phyloP scores from a whole-genome alignment of 2,329 filamentous ascomycete genomes.

The Colletotrichum eleusines region DNA sequence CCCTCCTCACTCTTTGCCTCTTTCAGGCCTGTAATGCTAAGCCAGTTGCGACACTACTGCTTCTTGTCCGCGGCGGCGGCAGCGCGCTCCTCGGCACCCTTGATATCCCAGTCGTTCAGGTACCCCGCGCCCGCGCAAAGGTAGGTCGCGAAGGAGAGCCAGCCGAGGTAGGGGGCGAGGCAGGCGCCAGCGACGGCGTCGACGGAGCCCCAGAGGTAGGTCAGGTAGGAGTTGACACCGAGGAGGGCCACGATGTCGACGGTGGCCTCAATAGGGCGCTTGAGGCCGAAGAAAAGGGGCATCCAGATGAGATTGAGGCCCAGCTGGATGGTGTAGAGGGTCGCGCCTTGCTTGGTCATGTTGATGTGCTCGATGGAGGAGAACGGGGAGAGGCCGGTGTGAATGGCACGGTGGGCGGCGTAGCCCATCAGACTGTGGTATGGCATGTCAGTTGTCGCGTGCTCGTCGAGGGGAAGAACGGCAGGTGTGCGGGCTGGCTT shows the following conservation, averaged over 20 bases:
- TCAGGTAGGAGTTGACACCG: conserved; percentile 78
- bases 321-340: conserved; percentile 88
- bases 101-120: conserved; percentile 76
- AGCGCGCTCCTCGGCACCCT: conserved; percentile 43
- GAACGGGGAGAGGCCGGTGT: conserved; percentile 69
- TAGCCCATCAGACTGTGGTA: conserved; percentile 81
- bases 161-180: conserved; percentile 84
- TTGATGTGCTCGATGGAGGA: conserved; percentile 65
- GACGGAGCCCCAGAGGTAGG: conserved; percentile 80
- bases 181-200: conserved; percentile 80
- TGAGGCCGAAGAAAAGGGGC: conserved; percentile 89
- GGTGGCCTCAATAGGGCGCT: conserved; percentile 79
- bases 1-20: background rate
- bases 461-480: conserved; percentile 16
- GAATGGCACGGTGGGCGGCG: conserved; percentile 83
- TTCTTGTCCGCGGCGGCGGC: conserved; percentile 45
- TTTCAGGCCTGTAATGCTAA: background rate
- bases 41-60: conserved; percentile 39
- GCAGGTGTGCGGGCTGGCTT: conserved; percentile 7
- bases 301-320: conserved; percentile 90
- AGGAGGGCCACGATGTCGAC: conserved; percentile 80
- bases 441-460: conserved; percentile 24
- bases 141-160: conserved; percentile 91
- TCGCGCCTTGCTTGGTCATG: conserved; percentile 76
- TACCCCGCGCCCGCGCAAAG: conserved; percentile 77